Conservation (phyloP, 1,284 basidiomycete species). For the Ceratorhiza oryzae-sativae region DNA sequence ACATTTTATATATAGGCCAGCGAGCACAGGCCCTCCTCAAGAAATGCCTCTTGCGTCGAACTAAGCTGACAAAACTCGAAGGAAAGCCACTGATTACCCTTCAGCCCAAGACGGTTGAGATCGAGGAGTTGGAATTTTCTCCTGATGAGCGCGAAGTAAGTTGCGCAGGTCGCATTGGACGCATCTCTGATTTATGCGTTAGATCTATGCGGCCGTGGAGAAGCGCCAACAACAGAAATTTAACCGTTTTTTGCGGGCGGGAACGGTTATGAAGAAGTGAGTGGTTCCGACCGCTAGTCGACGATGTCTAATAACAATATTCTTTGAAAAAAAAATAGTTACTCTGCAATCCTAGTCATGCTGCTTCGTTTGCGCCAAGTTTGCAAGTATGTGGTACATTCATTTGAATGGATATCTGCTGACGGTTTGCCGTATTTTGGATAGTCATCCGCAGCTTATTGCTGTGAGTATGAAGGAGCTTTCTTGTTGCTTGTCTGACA, state of each 20-base stretch:
- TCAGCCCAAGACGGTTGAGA: slow-evolving; percentile 65
- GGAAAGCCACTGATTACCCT: slow-evolving; percentile 67
- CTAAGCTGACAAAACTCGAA: slow-evolving; percentile 64
- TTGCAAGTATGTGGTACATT: slow-evolving; percentile 52
- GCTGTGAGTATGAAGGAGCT: slow-evolving; percentile 53
- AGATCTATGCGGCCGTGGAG: slow-evolving; percentile 68
- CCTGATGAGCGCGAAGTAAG: slow-evolving; percentile 64
- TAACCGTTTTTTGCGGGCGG: slow-evolving; percentile 64
- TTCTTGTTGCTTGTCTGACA: not conserved
- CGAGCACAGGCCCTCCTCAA: slow-evolving; percentile 68
- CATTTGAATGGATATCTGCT: too few relatives aligned
- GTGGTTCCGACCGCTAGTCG: slow-evolving; percentile 45
- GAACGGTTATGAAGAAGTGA: slow-evolving; percentile 68
- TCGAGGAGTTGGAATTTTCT: slow-evolving; percentile 64
- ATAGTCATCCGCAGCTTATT: slow-evolving; percentile 66
- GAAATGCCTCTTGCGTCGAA: slow-evolving; percentile 66
- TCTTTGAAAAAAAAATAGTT: too few relatives aligned
- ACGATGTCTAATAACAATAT: too few relatives aligned
- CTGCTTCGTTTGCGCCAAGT: slow-evolving; percentile 72
- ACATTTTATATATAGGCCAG: slow-evolving; percentile 44
- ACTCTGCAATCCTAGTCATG: slow-evolving; percentile 56
- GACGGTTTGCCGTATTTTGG: too few relatives aligned
- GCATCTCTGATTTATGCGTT: not conserved
- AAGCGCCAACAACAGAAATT: slow-evolving; percentile 60
- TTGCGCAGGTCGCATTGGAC: not conserved